Evolutionary conservation across 176 grass and related monocot species (phyloP).

Genomic region (Elymus sibiricus): DNA sequence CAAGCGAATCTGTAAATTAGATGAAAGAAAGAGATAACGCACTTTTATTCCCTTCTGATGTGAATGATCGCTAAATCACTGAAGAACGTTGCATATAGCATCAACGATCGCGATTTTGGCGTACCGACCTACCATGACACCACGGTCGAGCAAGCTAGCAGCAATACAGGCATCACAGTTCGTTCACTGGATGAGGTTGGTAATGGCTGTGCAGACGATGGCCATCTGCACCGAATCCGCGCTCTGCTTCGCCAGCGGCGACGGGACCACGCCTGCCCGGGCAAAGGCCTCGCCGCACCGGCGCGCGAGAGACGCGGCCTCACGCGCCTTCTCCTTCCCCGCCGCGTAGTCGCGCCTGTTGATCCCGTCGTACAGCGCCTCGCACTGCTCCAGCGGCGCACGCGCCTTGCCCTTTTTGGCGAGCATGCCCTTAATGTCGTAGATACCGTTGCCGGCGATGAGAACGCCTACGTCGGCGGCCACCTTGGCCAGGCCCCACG

Average conservation of each 20-base stretch:
- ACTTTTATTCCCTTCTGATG: no score
- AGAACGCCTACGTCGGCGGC: constrained; percentile 19
- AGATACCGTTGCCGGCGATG: background rate
- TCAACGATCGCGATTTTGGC: no score
- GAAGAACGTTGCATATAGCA: no score
- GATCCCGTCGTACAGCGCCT: constrained; percentile 20
- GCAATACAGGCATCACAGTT: no score
- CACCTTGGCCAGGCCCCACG: constrained; percentile 47
- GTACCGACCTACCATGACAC: no score
- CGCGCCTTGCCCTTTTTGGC: background rate
- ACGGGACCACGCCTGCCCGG: background rate
- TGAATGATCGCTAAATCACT: no score
- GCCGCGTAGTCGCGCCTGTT: constrained; percentile 7
- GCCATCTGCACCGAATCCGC: background rate
- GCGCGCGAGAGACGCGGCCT: background rate
- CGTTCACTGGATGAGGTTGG: constrained; percentile 19
- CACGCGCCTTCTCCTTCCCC: background rate
- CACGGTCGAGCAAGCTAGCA: no score
- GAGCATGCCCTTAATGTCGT: background rate
- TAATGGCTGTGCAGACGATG: constrained; percentile 10
- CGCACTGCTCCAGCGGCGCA: constrained; percentile 23
- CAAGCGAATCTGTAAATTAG: no score
- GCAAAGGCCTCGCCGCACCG: constrained; percentile 10
- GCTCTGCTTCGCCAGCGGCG: constrained; percentile 9
- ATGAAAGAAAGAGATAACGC: no score